Conservation (phyloP, 169 alveolate species). For the Plasmodium coatneyi region DNA sequence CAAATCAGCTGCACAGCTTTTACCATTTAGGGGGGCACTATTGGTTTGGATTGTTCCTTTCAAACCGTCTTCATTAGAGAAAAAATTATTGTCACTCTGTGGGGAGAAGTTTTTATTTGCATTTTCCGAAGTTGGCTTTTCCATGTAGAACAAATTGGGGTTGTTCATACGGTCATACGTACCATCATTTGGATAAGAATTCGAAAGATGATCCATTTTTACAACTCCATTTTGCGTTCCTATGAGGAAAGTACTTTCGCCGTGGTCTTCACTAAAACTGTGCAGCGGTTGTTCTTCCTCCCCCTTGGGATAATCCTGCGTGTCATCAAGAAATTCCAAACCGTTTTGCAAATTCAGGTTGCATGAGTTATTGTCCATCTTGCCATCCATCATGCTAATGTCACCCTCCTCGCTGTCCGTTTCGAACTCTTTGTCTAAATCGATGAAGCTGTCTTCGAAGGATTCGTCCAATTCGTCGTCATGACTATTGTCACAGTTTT, state of each 20-base stretch:
- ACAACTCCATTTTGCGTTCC: background rate
- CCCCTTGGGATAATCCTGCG: background rate
- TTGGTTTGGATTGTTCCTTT: background rate
- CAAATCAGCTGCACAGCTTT: background rate
- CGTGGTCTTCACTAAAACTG: background rate
- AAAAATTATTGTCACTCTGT: background rate
- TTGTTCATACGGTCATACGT: background rate
- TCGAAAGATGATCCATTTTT: background rate
- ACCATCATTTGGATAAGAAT: slow-evolving; percentile 2
- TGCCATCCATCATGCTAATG: background rate
- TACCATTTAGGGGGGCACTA: background rate
- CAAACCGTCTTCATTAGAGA: background rate
- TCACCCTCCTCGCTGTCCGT: slow-evolving; percentile 38
- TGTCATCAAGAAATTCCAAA: slow-evolving; percentile 3
- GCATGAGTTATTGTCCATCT: background rate
- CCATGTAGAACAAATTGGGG: background rate
- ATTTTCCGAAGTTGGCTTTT: background rate
- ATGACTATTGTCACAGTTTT: background rate
- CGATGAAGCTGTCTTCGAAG: slow-evolving; percentile 30
- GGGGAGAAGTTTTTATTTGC: background rate
- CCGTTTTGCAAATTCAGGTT: background rate
- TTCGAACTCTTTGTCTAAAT: slow-evolving; percentile 63
- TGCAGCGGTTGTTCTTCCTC: background rate
- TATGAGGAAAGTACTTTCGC: background rate
- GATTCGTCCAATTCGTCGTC: background rate